phyloP scores from a whole-genome alignment of 306 rosid species.

The Quercus mongolica region DNA sequence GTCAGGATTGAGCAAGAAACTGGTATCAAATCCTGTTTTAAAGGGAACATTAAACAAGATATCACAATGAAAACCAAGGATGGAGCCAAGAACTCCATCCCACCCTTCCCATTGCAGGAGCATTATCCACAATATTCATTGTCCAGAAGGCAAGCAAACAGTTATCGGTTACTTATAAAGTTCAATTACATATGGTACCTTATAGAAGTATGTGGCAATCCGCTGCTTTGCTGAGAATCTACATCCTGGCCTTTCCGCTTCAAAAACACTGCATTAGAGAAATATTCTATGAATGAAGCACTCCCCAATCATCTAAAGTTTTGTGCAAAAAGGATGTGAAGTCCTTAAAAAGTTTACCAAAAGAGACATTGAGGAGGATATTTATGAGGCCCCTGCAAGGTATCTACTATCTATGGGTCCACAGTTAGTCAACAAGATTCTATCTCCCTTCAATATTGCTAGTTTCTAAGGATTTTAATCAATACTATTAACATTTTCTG shows the following conservation, averaged over 20 bases:
- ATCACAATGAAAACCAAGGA: not conserved
- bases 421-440: not conserved
- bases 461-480: not conserved
- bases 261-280: constrained; percentile 76
- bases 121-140: constrained; percentile 1
- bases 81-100: not conserved
- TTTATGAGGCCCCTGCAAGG: not conserved
- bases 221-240: constrained; percentile 70
- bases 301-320: not conserved
- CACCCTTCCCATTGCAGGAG: not conserved
- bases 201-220: constrained; percentile 68
- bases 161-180: not conserved
- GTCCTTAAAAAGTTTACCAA: not conserved
- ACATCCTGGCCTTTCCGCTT: constrained; percentile 93
- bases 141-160: constrained; percentile 10
- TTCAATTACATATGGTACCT: constrained; percentile 41
- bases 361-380: not conserved
- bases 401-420: not conserved
- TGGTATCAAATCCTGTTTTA: not conserved
- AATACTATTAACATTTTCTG: not conserved
- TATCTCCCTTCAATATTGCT: not conserved
- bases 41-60: not conserved
- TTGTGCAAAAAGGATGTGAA: not conserved
- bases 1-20: not conserved
- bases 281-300: not conserved